phyloP scores from a whole-genome alignment of 2,329 filamentous ascomycete genomes.

The Shiraia sp. region DNA sequence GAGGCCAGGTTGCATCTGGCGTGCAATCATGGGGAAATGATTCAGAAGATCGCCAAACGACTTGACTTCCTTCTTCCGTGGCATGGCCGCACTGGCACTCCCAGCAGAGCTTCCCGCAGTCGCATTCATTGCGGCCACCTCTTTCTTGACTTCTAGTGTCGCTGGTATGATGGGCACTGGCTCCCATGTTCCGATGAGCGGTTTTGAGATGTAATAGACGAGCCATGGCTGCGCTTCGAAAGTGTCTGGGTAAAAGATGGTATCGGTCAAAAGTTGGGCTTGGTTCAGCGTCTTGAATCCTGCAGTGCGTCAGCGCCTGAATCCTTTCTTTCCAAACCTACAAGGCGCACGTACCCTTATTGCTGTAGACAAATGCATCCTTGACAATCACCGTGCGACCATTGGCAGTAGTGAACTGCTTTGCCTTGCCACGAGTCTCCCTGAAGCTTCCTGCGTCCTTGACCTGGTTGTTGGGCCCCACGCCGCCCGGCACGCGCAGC shows the following conservation, averaged over 20 bases:
- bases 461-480: slow-evolving; percentile 50
- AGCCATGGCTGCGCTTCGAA: slow-evolving; percentile 92
- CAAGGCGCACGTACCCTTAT: slow-evolving; percentile 70
- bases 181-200: slow-evolving; percentile 82
- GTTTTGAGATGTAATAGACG: slow-evolving; percentile 91
- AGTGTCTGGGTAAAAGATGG: slow-evolving; percentile 86
- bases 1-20: slow-evolving; percentile 91
- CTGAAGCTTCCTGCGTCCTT: slow-evolving; percentile 64
- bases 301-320: slow-evolving; percentile 44
- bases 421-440: slow-evolving; percentile 89
- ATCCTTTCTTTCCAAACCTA: not conserved
- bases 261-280: slow-evolving; percentile 81
- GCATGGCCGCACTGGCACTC: slow-evolving; percentile 47
- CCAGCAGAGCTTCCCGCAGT: slow-evolving; percentile 22
- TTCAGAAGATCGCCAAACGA: slow-evolving; percentile 88
- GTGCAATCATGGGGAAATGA: slow-evolving; percentile 91
- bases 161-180: slow-evolving; percentile 73
- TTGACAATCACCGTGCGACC: slow-evolving; percentile 93
- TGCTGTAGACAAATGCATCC: slow-evolving; percentile 89
- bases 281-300: slow-evolving; percentile 92
- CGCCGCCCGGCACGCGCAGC: slow-evolving; percentile 71
- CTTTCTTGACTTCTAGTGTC: slow-evolving; percentile 23
- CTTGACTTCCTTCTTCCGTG: slow-evolving; percentile 86
- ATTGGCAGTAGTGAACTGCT: slow-evolving; percentile 91
- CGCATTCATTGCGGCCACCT: slow-evolving; percentile 10